A percentile compares a stretch with the other conserved stretches of the same genome.
Conservation (phyloP, 768 basidiomycete species). For the Rhizopogon vesiculosus region DNA sequence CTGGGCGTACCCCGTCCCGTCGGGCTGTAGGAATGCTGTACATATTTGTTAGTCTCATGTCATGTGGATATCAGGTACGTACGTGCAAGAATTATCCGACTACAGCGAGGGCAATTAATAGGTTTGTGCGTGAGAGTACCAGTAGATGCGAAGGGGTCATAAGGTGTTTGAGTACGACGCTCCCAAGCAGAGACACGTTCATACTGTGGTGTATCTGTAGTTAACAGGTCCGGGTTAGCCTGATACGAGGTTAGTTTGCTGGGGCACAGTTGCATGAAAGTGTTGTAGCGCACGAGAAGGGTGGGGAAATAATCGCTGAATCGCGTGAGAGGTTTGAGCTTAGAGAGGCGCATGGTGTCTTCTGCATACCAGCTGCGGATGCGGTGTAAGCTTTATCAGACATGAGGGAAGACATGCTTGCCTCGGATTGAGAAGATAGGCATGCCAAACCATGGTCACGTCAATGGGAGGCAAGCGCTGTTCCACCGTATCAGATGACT, state of each 20-base stretch:
- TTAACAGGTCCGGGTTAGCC: neutral
- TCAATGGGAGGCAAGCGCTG: slow-evolving; percentile 30
- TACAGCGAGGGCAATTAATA: slow-evolving; percentile 28
- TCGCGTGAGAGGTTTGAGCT: neutral
- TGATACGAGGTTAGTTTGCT: neutral
- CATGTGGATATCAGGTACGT: neutral
- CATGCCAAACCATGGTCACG: slow-evolving; percentile 37
- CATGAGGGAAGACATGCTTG: slow-evolving; percentile 5
- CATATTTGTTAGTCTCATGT: neutral
- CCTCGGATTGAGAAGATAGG: slow-evolving; percentile 36
- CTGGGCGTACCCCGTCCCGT: slow-evolving; percentile 45
- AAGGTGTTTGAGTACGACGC: slow-evolving; percentile 10
- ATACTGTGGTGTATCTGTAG: neutral
- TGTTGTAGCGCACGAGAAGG: slow-evolving; percentile 7
- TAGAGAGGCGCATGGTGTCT: slow-evolving; percentile 5
- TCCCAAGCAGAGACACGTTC: slow-evolving; percentile 5
- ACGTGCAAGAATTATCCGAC: slow-evolving; percentile 14
- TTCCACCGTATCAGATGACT: neutral
- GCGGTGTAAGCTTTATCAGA: neutral
- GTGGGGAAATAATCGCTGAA: slow-evolving; percentile 6
- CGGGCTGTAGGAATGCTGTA: slow-evolving; percentile 32
- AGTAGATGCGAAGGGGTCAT: slow-evolving; percentile 24
- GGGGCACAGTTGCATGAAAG: neutral
- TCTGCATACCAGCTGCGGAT: slow-evolving; percentile 21
- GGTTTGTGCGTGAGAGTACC: slow-evolving; percentile 11